Evolutionary conservation across 2,329 filamentous ascomycete genomes (phyloP).

Genomic region (Xylaria sp.): DNA sequence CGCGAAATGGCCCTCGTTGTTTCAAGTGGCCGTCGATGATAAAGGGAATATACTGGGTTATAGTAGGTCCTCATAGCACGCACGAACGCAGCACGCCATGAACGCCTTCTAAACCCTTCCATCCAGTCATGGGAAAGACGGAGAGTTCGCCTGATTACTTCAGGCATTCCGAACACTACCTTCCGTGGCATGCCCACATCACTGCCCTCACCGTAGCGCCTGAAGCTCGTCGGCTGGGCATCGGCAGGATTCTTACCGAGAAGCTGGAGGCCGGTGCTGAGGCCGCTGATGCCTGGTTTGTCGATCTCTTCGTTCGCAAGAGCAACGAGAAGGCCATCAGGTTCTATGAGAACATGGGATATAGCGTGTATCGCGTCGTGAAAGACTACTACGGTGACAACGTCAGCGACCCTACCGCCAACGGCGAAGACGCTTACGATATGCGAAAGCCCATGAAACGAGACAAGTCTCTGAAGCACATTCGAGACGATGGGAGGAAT

Average conservation of each 20-base stretch:
- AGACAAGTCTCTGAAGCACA: conserved; percentile 79
- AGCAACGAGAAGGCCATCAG: conserved; percentile 88
- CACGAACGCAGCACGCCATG: background rate
- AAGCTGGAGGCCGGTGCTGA: conserved; percentile 86
- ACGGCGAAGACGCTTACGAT: conserved; percentile 89
- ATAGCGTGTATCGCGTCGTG: conserved; percentile 89
- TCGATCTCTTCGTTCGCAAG: conserved; percentile 91
- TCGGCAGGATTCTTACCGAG: conserved; percentile 84
- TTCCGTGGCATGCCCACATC: conserved; percentile 99
- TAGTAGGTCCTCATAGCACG: conserved; percentile 67
- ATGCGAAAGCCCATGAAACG: conserved; percentile 93
- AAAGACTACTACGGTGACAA: conserved; percentile 95
- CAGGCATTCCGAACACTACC: conserved; percentile 83
- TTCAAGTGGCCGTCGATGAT: conserved; percentile 88
- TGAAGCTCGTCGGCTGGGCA: conserved; percentile 83
- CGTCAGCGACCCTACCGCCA: conserved; percentile 69
- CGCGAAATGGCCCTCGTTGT: conserved; percentile 93
- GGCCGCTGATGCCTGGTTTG: conserved; percentile 88
- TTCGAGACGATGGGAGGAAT: conserved; percentile 82
- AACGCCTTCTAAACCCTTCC: conserved; percentile 45
- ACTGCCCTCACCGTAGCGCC: conserved; percentile 94
- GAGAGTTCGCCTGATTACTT: conserved; percentile 84
- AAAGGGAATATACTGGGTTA: conserved; percentile 94
- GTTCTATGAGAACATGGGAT: conserved; percentile 92
- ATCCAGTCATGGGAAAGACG: conserved; percentile 92